These are phyloP conservation scores for Lonicera japonica DNA, from an alignment of 129 eudicot species.

Conservation along the genomic window DNA sequence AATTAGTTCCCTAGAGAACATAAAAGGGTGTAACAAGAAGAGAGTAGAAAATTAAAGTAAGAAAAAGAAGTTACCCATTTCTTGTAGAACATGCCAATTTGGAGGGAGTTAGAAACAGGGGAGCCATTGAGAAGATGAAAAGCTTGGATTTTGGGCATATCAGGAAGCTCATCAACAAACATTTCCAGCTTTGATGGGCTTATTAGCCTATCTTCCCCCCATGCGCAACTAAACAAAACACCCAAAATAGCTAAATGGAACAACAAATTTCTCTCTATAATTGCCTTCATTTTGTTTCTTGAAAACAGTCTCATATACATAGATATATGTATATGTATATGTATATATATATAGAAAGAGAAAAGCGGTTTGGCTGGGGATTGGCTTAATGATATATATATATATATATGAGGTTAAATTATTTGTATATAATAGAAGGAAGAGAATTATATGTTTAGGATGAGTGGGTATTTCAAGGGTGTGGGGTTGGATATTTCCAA, in stretches of 20 bases:
- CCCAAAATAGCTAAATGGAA: background rate
- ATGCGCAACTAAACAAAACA: background rate
- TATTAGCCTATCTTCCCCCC: constrained; percentile 30
- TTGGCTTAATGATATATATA: too few relatives aligned
- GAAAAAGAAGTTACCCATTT: constrained; percentile 43
- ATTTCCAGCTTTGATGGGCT: constrained; percentile 39
- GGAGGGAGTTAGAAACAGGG: constrained; percentile 37
- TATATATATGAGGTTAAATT: too few relatives aligned
- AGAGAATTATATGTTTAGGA: too few relatives aligned
- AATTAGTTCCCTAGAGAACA: background rate
- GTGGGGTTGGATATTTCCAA: background rate
- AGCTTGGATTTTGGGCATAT: constrained; percentile 70
- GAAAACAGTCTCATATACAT: background rate
- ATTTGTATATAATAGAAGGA: constrained; percentile 6
- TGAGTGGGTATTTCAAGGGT: too few relatives aligned
- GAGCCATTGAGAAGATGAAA: constrained; percentile 38
- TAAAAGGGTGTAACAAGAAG: too few relatives aligned
- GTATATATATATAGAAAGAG: too few relatives aligned
- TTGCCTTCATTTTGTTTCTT: background rate
- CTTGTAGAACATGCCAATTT: constrained; percentile 74
- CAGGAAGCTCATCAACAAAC: constrained; percentile 88
- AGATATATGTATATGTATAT: too few relatives aligned
- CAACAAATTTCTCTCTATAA: background rate
- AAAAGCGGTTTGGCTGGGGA: too few relatives aligned
- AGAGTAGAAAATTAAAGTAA: too few relatives aligned